A percentile compares a stretch with the other conserved stretches of the same genome.
Evolutionary conservation across 805 yeast species (phyloP).

Genomic region (Lipomyces starkeyi): DNA sequence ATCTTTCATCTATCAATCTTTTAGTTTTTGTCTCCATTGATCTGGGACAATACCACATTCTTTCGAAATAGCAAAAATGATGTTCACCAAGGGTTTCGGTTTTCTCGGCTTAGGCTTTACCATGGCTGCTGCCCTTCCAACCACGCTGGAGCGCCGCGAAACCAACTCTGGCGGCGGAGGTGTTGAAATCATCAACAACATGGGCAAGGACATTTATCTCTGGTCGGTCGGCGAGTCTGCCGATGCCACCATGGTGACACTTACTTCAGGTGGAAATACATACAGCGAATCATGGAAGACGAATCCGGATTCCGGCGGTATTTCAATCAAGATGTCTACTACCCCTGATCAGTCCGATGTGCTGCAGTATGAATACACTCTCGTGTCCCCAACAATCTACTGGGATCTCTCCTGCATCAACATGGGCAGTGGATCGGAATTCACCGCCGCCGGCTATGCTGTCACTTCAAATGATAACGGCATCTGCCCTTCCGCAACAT

Average conservation of each 20-base stretch:
- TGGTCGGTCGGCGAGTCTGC: not conserved
- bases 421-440: not conserved
- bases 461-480: not conserved
- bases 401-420: conserved; percentile 1
- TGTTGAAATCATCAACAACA: not conserved
- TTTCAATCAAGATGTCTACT: not conserved
- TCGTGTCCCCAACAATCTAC: not conserved
- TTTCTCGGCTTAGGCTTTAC: not conserved
- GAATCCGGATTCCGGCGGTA: not conserved
- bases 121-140: not conserved
- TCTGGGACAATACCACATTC: too few species aligned
- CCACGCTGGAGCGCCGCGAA: not conserved
- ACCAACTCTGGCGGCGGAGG: not conserved
- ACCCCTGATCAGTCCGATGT: not conserved
- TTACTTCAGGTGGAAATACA: not conserved
- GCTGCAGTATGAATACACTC: not conserved
- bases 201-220: not conserved
- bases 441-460: not conserved
- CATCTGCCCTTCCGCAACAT: not conserved
- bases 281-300: not conserved
- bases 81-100: not conserved
- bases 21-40: not conserved
- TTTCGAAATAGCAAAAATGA: not conserved
- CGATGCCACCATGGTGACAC: not conserved
- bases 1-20: not conserved